Conservation (phyloP, 495 filamentous ascomycete genomes). For the Jackrogersella multiformis region DNA sequence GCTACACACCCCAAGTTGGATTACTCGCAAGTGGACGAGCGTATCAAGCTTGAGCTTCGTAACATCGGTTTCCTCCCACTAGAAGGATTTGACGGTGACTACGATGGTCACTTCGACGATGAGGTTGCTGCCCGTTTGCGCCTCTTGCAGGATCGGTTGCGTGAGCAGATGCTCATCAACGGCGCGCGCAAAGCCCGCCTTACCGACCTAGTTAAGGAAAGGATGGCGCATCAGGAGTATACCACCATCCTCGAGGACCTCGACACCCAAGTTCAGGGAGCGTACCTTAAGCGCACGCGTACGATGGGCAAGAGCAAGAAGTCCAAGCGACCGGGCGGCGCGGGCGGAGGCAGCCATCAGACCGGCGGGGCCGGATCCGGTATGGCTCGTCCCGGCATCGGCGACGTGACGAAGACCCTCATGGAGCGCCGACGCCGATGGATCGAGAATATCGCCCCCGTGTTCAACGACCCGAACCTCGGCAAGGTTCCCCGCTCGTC, state of each 20-base stretch:
- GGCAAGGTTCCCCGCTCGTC: slow-evolving; percentile 56
- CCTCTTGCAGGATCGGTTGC: slow-evolving; percentile 81
- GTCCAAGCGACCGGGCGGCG: slow-evolving; percentile 76
- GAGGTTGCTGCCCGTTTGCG: slow-evolving; percentile 91
- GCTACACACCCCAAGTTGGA: slow-evolving; percentile 73
- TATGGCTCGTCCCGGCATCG: slow-evolving; percentile 81
- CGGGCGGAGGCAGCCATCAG: slow-evolving; percentile 63
- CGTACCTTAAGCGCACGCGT: slow-evolving; percentile 95
- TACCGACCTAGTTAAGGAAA: slow-evolving; percentile 83
- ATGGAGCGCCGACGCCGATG: slow-evolving; percentile 90
- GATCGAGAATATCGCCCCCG: slow-evolving; percentile 85
- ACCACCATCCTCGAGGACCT: slow-evolving; percentile 96
- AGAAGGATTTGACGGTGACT: slow-evolving; percentile 71
- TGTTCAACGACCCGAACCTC: slow-evolving; percentile 76
- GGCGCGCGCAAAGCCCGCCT: slow-evolving; percentile 88
- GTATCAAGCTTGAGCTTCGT: slow-evolving; percentile 89
- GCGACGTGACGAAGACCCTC: slow-evolving; percentile 84
- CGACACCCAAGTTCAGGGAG: slow-evolving; percentile 92
- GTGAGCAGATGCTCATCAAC: slow-evolving; percentile 82
- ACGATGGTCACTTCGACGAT: slow-evolving; percentile 90
- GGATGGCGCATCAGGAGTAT: slow-evolving; percentile 95
- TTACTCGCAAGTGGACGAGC: slow-evolving; percentile 85
- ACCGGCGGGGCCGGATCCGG: slow-evolving; percentile 59
- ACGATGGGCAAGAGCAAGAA: slow-evolving; percentile 90
- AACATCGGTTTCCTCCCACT: slow-evolving; percentile 87